Conservation (phyloP, 768 basidiomycete genomes). For the Termitomyces sp. region DNA sequence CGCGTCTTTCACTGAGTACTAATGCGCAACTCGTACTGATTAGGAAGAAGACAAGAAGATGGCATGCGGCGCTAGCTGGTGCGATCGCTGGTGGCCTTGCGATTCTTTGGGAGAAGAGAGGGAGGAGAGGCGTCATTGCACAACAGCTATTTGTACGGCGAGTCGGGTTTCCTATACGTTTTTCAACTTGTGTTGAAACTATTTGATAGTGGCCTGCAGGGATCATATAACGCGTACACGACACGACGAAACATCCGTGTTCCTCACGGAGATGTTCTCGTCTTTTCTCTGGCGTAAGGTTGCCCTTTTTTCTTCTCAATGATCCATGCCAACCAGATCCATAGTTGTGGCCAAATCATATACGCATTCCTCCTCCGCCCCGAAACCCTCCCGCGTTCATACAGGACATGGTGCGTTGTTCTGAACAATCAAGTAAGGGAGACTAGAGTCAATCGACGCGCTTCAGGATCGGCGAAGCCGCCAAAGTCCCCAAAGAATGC, state of each 20-base stretch:
- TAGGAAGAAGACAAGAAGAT: slow-evolving; percentile 59
- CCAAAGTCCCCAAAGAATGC: slow-evolving; percentile 53
- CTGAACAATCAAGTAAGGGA: not conserved
- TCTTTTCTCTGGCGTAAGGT: slow-evolving; percentile 70
- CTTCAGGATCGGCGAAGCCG: slow-evolving; percentile 64
- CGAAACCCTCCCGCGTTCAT: slow-evolving; percentile 79
- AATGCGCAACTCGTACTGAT: slow-evolving; percentile 59
- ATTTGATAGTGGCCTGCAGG: slow-evolving; percentile 72
- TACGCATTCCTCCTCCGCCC: slow-evolving; percentile 74
- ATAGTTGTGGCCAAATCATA: slow-evolving; percentile 80
- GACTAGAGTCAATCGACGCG: not conserved
- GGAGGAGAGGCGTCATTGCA: slow-evolving; percentile 60
- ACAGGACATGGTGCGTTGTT: slow-evolving; percentile 56
- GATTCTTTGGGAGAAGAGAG: slow-evolving; percentile 72
- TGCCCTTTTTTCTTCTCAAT: not conserved
- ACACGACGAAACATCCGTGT: slow-evolving; percentile 59
- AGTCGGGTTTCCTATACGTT: slow-evolving; percentile 16
- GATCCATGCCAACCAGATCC: not conserved
- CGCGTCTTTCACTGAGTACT: slow-evolving; percentile 56
- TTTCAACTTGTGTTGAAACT: not conserved
- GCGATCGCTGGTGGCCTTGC: slow-evolving; percentile 66
- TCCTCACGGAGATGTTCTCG: slow-evolving; percentile 77
- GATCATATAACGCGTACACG: slow-evolving; percentile 78
- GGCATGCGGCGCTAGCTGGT: slow-evolving; percentile 81
- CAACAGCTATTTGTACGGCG: slow-evolving; percentile 89